Conservation (phyloP, 306 rosid species). For the Ziziphus jujuba region DNA sequence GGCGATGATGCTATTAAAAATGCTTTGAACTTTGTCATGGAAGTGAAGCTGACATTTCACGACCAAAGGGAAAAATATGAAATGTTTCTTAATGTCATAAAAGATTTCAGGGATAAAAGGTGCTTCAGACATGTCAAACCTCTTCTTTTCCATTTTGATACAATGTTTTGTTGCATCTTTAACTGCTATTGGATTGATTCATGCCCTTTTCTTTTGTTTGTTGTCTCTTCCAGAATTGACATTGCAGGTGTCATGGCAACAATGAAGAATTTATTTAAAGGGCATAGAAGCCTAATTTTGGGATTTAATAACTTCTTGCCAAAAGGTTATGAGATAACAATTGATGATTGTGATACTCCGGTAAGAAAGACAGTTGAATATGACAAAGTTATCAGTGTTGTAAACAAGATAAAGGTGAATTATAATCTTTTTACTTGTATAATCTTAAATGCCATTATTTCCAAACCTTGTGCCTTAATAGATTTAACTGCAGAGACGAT, state of each 20-base stretch:
- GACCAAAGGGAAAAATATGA: slow-evolving; percentile 74
- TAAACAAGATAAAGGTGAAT: slow-evolving; percentile 81
- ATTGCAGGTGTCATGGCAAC: slow-evolving; percentile 81
- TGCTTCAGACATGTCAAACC: slow-evolving; percentile 24
- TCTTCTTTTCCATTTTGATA: slow-evolving; percentile 4
- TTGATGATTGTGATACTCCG: slow-evolving; percentile 70
- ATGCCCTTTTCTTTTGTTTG: slow-evolving; percentile 3
- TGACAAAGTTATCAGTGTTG: slow-evolving; percentile 89
- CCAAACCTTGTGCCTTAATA: slow-evolving; percentile 15
- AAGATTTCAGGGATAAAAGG: slow-evolving; percentile 91
- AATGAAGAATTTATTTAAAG: slow-evolving; percentile 84
- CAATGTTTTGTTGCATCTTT: slow-evolving; percentile 13
- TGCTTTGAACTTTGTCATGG: slow-evolving; percentile 66
- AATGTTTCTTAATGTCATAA: slow-evolving; percentile 76
- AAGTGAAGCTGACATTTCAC: slow-evolving; percentile 69
- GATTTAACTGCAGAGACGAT: slow-evolving; percentile 64
- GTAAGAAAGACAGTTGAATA: slow-evolving; percentile 78
- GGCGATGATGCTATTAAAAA: slow-evolving; percentile 42
- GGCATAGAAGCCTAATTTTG: slow-evolving; percentile 76
- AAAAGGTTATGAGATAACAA: slow-evolving; percentile 83
- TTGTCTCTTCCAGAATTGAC: slow-evolving; percentile 62
- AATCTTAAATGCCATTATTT: slow-evolving; percentile 8
- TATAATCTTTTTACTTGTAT: slow-evolving; percentile 4
- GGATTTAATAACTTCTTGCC: slow-evolving; percentile 92
- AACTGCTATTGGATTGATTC: slow-evolving; percentile 8